Conservation (phyloP, 1,284 basidiomycete species). For the Trichosporon ovoides region DNA sequence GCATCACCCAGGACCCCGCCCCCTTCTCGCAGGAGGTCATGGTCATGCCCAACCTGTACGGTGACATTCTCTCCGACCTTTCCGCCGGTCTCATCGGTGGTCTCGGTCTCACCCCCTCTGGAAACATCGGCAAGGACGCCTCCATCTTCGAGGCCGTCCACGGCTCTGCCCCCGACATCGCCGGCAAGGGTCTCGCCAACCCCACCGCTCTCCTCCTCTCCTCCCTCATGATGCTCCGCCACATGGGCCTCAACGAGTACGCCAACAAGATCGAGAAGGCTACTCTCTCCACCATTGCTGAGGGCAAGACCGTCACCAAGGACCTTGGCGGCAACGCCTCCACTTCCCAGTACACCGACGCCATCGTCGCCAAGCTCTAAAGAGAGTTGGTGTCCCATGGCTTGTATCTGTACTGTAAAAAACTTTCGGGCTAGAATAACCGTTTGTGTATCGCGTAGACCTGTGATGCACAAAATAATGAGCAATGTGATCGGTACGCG, state of each 20-base stretch:
- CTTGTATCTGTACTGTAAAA: constrained; percentile 7
- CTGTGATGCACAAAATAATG: constrained; percentile 5
- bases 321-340: constrained; percentile 87
- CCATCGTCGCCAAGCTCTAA: constrained; percentile 60
- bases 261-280: constrained; percentile 91
- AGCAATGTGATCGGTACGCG: background rate
- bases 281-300: constrained; percentile 80
- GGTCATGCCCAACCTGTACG: constrained; percentile 97
- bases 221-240: constrained; percentile 95
- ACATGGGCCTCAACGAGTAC: constrained; percentile 85
- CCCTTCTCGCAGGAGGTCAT: constrained; percentile 97
- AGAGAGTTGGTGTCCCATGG: background rate
- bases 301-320: constrained; percentile 86
- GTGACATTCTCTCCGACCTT: constrained; percentile 97
- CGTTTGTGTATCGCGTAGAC: constrained; percentile 5
- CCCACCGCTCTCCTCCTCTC: constrained; percentile 92
- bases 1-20: constrained; percentile 65
- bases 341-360: constrained; percentile 79
- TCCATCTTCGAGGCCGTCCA: constrained; percentile 99
- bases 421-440: constrained; percentile 4
- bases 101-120: constrained; percentile 93
- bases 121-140: constrained; percentile 97
- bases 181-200: constrained; percentile 93
- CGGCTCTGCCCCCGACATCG: constrained; percentile 70
- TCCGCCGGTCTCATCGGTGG: constrained; percentile 98